These are phyloP conservation scores for Gossypium rotundifolium DNA, from an alignment of 345 rosid genomes.

Conservation along the genomic window DNA sequence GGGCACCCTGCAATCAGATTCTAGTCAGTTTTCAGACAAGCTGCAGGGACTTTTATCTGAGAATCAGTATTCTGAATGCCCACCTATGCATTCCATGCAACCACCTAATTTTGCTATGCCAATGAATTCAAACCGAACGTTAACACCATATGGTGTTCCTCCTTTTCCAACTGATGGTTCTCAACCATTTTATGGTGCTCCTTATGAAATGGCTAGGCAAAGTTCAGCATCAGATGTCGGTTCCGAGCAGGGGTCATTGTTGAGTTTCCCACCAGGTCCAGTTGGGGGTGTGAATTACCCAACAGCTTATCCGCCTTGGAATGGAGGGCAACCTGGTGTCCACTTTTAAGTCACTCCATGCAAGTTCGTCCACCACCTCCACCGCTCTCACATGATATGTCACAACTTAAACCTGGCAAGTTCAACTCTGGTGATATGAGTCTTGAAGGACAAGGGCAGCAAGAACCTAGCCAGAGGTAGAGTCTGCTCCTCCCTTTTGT, in stretches of 20 bases:
- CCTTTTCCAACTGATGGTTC: constrained; percentile 61
- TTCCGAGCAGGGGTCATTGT: constrained; percentile 62
- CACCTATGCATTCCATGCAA: constrained; percentile 55
- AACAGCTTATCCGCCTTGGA: constrained; percentile 63
- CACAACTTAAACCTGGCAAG: constrained; percentile 47
- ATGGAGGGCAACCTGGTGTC: constrained; percentile 33
- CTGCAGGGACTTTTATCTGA: constrained; percentile 47
- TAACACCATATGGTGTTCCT: constrained; percentile 56
- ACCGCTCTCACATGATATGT: constrained; percentile 37
- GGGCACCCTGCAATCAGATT: constrained; percentile 38
- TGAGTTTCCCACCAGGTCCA: constrained; percentile 64
- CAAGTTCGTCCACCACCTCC: constrained; percentile 41
- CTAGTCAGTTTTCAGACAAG: constrained; percentile 45
- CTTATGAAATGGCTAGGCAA: constrained; percentile 46
- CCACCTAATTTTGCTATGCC: constrained; percentile 58
- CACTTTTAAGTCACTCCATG: constrained; percentile 28
- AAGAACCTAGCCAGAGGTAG: constrained; percentile 57
- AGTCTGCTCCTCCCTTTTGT: not conserved
- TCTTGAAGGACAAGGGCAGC: constrained; percentile 61
- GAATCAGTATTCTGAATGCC: constrained; percentile 55
- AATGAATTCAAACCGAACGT: constrained; percentile 49
- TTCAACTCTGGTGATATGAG: constrained; percentile 35
- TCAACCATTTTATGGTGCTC: constrained; percentile 55
- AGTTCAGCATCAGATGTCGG: constrained; percentile 51
- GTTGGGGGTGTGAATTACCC: constrained; percentile 43